Evolutionary conservation across 345 rosid species (phyloP), one percentile per base, ranked within the genome.

Genomic region (Stellera chamaejasme): DNA sequence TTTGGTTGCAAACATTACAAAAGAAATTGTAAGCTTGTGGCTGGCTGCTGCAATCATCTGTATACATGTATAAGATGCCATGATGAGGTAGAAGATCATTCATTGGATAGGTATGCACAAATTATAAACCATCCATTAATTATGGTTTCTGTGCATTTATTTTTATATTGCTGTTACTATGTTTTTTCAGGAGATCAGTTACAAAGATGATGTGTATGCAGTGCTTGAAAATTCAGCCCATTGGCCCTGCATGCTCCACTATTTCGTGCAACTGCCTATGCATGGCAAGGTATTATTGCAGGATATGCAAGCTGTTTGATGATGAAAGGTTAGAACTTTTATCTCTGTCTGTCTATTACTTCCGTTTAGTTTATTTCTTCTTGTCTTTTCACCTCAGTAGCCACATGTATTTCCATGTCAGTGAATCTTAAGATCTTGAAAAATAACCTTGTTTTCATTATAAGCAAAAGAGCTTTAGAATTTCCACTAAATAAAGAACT

Each of bases 121-220:
- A 44, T 41, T 27, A 43, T 45, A 2, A 56, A 3, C 41, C 52
- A 47, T 59, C 42, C 54, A 49, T 7, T 23, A 43, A 3, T 28
- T 14, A 52, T 49, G 36, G 13, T 45, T 14, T 43, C 48, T 55
- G 27, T 62, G 45, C 13, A 2, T n/a, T 50, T 41, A 27, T 28
- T 54, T 53, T 54, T 48, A 14, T 54, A 23, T 45, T 52, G 19
- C 54, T 62, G 16, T 44, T 48, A 45, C 45, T 52, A 45, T 57
- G 25, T 26, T 8, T 60, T 54, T 13, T 52, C 73, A 90, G 95
- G 70, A 84, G 76, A 79, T 65, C 71, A 4, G 70, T 90, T 26
- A 69, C 71, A 13, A 68, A 79, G 66, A 90, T 90, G 93, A 84
- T 90, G 86, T 90, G 97, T 78, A 84, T 90, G 95, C 77, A 79